Percentiles rank a stretch among this genome's conserved stretches.
Conservation (phyloP, 2,329 filamentous ascomycete species). For the Fusarium sp. region DNA sequence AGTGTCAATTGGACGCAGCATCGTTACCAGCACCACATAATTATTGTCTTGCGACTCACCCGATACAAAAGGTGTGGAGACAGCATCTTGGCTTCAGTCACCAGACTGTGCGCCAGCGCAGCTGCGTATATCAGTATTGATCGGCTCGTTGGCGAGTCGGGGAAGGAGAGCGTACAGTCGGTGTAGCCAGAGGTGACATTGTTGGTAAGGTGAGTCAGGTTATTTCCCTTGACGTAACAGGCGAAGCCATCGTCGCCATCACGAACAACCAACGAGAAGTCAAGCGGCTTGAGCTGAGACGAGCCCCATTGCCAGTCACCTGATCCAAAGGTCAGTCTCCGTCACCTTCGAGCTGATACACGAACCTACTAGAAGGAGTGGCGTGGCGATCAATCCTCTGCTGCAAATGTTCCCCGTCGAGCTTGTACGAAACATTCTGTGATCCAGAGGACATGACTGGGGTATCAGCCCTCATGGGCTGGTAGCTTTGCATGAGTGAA, state of each 20-base stretch:
- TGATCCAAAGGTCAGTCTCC: background rate
- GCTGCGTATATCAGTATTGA: background rate
- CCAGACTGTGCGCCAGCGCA: background rate
- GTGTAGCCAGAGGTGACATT: slow-evolving; percentile 15
- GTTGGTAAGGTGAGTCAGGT: slow-evolving; percentile 14
- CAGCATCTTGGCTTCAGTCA: background rate
- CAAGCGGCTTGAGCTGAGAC: background rate
- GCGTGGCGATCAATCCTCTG: slow-evolving; percentile 20
- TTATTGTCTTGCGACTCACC: background rate
- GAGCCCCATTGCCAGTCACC: slow-evolving; percentile 26
- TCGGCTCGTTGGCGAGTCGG: background rate
- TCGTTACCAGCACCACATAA: background rate
- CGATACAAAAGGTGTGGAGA: background rate
- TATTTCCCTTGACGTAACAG: slow-evolving; percentile 24
- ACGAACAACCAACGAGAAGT: slow-evolving; percentile 22
- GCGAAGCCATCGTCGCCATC: slow-evolving; percentile 11
- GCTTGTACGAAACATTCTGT: slow-evolving; percentile 23
- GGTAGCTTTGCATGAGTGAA: slow-evolving; percentile 33
- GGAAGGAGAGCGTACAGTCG: background rate
- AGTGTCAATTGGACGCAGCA: background rate
- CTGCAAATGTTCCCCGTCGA: background rate
- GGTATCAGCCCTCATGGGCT: slow-evolving; percentile 11
- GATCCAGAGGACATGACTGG: slow-evolving; percentile 14
- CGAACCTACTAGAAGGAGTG: background rate
- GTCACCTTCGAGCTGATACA: background rate